A percentile compares a stretch with the other conserved stretches of the same genome.
Evolutionary conservation across 75 land plant species (phyloP).

Genomic region (Pseudotsuga menziesii): DNA sequence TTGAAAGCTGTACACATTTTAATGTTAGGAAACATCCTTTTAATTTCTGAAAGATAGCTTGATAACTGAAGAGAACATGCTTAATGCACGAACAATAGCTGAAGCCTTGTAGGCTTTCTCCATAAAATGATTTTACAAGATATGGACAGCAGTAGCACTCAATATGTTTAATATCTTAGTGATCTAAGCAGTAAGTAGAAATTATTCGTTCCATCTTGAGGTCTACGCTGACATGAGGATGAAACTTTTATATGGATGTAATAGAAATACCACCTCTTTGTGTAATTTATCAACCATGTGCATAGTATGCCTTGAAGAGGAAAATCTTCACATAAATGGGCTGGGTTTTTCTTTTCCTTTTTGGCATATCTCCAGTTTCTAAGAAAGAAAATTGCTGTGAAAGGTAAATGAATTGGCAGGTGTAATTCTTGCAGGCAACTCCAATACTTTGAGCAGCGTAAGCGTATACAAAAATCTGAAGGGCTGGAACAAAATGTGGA

Average conservation of each 20-base stretch:
- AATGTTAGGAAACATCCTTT: no score
- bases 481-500: conserved; percentile 1
- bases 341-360: not conserved
- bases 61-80: not conserved
- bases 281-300: not conserved
- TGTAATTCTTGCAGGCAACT: not conserved
- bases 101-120: not conserved
- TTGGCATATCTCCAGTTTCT: not conserved
- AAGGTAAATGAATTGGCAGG: not conserved
- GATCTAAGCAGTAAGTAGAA: not conserved
- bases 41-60: no score
- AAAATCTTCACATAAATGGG: not conserved
- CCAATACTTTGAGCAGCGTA: conserved; percentile 10
- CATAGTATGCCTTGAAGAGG: not conserved
- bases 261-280: not conserved
- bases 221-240: not conserved
- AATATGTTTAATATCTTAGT: not conserved
- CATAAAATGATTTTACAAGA: not conserved
- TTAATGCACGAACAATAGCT: not conserved
- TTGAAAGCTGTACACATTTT: no score
- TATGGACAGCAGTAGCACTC: no score
- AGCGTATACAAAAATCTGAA: not conserved
- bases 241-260: not conserved
- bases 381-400: not conserved
- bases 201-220: not conserved